phyloP scores from a whole-genome alignment of 116 monocot genomes.

The Cymodocea nodosa region DNA sequence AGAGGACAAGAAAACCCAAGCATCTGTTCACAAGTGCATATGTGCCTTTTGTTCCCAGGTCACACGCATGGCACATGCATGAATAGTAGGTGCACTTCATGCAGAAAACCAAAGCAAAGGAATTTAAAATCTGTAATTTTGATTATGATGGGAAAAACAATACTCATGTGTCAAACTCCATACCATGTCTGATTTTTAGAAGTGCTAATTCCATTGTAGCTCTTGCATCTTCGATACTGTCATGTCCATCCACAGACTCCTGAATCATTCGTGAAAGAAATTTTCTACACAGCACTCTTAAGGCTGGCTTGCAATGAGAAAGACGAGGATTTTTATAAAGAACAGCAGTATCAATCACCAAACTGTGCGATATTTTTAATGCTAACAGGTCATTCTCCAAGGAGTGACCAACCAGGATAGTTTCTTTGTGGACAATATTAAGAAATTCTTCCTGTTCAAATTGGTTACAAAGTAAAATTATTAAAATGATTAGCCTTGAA shows the following conservation, averaged over 20 bases:
- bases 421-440: conserved; percentile 68
- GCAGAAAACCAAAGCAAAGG: too few species aligned
- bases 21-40: too few species aligned
- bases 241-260: conserved; percentile 64
- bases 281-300: conserved; percentile 58
- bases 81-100: too few species aligned
- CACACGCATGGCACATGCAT: too few species aligned
- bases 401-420: conserved; percentile 93
- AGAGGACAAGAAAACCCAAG: too few species aligned
- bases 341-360: conserved; percentile 90
- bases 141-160: not conserved
- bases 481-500: not conserved
- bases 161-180: not conserved
- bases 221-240: conserved; percentile 94
- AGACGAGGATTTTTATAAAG: conserved; percentile 54
- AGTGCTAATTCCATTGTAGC: conserved; percentile 81
- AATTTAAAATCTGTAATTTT: not conserved
- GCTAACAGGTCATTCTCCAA: conserved; percentile 97
- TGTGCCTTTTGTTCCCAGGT: too few species aligned
- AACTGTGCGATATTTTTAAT: conserved; percentile 70
- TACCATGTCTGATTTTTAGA: conserved; percentile 76
- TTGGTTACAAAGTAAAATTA: not conserved
- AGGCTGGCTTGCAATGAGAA: conserved; percentile 40
- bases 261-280: conserved; percentile 77
- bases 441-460: conserved; percentile 68